Evolutionary conservation across 2,329 filamentous ascomycete species (phyloP), one percentile per base, ranked within the genome.

Genomic region (Ascochyta viciae-villosae): DNA sequence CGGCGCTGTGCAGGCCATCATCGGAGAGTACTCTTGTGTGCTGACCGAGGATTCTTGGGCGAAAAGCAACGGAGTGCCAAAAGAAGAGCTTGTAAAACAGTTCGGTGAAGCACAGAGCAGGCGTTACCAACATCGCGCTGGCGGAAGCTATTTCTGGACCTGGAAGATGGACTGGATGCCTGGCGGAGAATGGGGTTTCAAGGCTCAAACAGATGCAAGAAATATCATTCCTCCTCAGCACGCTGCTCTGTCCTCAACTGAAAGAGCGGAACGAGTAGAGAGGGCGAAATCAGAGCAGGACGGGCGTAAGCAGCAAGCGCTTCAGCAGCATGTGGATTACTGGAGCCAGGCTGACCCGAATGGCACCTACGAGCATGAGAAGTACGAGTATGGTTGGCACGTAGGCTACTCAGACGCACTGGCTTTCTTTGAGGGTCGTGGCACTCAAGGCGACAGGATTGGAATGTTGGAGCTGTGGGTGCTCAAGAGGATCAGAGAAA

Each of bases 171-270:
- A 84, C 60, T 86, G 84, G 83, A 84, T 84, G 79, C 79, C 80
- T n/a, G 84, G 83, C 12, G 84, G 83, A 12, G 84, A 85, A 68
- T 87, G 85, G 85, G 84, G 84, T 0, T 86, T 87, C 71, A 77
- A 78, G 19, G 77, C 81, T 34, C 82, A 84, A 71, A 78, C 76
- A 8, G 78, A 82, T 22, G 77, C 76, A 22, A 71, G 74, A 3
- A 65, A 63, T 78, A 83, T 33, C 49, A 62, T 34, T 67, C 74
- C 50, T 69, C 82, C 51, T 62, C 62, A 1, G 61, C 83, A 44
- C 54, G 73, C 24, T 13, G 26, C 23, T 16, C 24, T 62, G 22
- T 38, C 54, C 3, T n/a, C 42, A 19, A 50, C 63, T 29, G 59
- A 65, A n/a, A 61, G 53, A 62, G 48, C 31, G 3, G 51, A 60